Percentiles rank a stretch among this genome's conserved stretches.
These are phyloP conservation scores for Daldinia eschscholtzii DNA, from an alignment of 2,329 filamentous ascomycete species.

Conservation along the genomic window DNA sequence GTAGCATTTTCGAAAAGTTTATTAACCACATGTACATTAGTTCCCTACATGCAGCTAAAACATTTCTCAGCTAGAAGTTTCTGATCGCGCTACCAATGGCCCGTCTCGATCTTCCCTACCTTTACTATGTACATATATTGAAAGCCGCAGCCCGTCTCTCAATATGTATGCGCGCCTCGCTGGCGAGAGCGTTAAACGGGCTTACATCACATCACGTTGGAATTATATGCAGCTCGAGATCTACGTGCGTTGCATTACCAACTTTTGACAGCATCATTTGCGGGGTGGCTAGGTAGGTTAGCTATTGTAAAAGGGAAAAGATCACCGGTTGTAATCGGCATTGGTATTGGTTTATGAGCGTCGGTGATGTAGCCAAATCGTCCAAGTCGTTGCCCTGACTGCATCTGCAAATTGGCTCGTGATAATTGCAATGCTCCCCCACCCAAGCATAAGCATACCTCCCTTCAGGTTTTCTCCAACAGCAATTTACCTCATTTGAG, in stretches of 20 bases:
- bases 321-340: conserved; percentile 27
- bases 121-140: neutral
- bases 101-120: neutral
- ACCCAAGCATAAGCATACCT: conserved; percentile 1
- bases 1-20: neutral
- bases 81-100: neutral
- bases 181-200: neutral
- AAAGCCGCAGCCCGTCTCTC: neutral
- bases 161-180: neutral
- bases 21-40: neutral
- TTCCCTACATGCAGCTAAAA: neutral
- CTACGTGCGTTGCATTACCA: conserved; percentile 19
- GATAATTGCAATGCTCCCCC: conserved; percentile 30
- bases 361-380: conserved; percentile 29
- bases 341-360: conserved; percentile 30
- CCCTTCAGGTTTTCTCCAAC: conserved; percentile 26
- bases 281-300: conserved; percentile 30
- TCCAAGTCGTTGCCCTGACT: conserved; percentile 19
- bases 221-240: conserved; percentile 33
- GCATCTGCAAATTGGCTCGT: conserved; percentile 36
- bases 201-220: conserved; percentile 22
- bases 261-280: conserved; percentile 39
- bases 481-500: conserved; percentile 27
- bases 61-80: conserved; percentile 1
- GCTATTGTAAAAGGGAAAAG: conserved; percentile 27